Evolutionary conservation across 371 early-diverging fungal species (phyloP), one percentile per base, ranked within the genome.

Genomic region (Zancudomyces culisetae): DNA sequence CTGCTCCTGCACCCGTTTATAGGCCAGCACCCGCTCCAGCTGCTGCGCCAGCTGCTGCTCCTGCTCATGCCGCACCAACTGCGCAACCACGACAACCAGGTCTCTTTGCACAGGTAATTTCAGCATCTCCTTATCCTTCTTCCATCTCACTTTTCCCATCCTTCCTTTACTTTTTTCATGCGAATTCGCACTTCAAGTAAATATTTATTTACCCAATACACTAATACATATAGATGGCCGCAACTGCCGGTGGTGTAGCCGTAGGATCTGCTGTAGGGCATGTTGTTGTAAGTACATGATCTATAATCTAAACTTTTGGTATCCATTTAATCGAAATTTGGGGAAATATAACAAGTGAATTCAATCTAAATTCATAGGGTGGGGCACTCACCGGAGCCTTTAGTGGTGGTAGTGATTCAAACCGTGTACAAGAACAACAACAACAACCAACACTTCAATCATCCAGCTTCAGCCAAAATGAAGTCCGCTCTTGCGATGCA

Each of bases 181-280:
- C 29, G 22, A 49, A 49, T 49, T 13, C 6, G 30, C 46, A 26
- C 8, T 26, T 49, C 8, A 28, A 49, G 26, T 8, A 47, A 22
- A 28, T 8, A 47, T 26, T 8, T 18, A 13, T 49, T 40, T 8
- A 49, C 6, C 21, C 22, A 40, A 13, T 21, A 49, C 8, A 47
- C n/a, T 21, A 20, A 27, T 49, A 19, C 21, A 23, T 23, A 53
- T 53, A 54, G 60, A 81, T 87, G 85, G 90, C 89, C 20, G 70
- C 87, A 19, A 90, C 89, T 22, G 94, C 90, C 39, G 94, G 85
- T 50, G 89, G 89, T 69, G 90, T 90, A 47, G 94, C 90, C 53
- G 82, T 90, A 22, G 92, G 90, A 56, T 76, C 77, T 27, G 78
- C 88, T 27, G 77, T 83, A 24, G 86, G 83, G 45, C 82, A 81